These are phyloP conservation scores for Pneumocystis murina DNA, from an alignment of 1,139 yeast genomes.

Conservation along the genomic window DNA sequence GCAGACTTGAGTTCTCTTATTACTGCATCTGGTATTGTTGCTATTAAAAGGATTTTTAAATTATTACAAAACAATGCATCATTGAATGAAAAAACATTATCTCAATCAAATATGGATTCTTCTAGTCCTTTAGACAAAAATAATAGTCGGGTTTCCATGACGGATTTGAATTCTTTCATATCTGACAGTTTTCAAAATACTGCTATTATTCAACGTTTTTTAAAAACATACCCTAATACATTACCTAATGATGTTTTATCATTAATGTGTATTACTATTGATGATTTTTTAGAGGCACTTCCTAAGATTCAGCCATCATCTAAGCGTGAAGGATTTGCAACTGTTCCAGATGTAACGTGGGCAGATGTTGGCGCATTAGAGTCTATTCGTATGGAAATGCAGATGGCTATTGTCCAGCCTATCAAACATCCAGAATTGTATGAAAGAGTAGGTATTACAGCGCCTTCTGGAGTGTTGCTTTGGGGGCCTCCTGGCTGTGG, in stretches of 20 bases:
- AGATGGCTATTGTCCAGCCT: constrained; percentile 96
- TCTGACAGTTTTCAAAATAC: constrained; percentile 17
- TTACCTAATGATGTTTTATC: constrained; percentile 58
- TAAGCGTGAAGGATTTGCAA: constrained; percentile 95
- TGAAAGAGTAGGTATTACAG: constrained; percentile 80
- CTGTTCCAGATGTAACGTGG: constrained; percentile 97
- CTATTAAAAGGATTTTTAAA: constrained; percentile 72
- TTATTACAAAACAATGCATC: constrained; percentile 5
- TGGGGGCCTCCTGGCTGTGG: constrained; percentile 99
- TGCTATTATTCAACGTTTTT: constrained; percentile 53
- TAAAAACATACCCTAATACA: constrained; percentile 63
- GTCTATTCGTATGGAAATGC: constrained; percentile 70
- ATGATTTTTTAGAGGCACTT: constrained; percentile 68
- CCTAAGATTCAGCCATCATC: constrained; percentile 96
- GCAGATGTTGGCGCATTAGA: constrained; percentile 80
- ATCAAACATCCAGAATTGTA: constrained; percentile 83
- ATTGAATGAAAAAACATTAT: neutral
- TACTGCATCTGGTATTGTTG: constrained; percentile 89
- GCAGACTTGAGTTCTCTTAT: constrained; percentile 91
- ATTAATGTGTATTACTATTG: constrained; percentile 57
- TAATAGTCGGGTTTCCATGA: constrained; percentile 14
- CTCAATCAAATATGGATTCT: neutral
- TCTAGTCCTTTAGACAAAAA: constrained; percentile 12
- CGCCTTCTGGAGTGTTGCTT: constrained; percentile 90
- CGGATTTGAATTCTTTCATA: constrained; percentile 7